These are phyloP conservation scores for Cladophialophora bantiana DNA, from an alignment of 2,329 filamentous ascomycete species.

Conservation along the genomic window DNA sequence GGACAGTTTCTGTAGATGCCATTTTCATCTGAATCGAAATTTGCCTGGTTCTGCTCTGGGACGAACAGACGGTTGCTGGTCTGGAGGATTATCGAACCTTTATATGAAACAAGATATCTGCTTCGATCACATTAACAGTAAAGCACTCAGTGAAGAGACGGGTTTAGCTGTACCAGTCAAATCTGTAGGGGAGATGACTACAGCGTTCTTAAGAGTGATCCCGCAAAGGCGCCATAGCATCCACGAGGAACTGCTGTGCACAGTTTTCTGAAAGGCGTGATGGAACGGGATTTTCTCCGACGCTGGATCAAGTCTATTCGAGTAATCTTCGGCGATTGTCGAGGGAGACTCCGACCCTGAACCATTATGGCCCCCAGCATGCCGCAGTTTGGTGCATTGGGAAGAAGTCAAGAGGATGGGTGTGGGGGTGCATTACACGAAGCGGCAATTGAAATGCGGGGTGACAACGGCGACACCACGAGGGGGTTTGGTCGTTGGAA, in stretches of 20 bases:
- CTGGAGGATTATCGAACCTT: not conserved
- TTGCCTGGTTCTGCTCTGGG: not conserved
- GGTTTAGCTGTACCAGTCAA: not conserved
- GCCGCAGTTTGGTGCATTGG: not conserved
- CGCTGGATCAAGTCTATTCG: not conserved
- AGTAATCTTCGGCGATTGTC: constrained; percentile 23
- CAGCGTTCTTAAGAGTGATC: not conserved
- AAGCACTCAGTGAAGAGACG: not conserved
- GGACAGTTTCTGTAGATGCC: constrained; percentile 28
- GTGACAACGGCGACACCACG: not conserved
- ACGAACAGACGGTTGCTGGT: not conserved
- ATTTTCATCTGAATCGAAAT: constrained; percentile 17
- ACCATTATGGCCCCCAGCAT: not conserved
- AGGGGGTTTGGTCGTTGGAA: constrained; percentile 1
- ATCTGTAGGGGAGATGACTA: not conserved
- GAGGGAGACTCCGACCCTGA: constrained; percentile 20
- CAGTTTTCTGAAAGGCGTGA: not conserved
- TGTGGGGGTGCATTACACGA: constrained; percentile 13
- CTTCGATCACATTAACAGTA: not conserved
- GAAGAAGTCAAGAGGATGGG: constrained; percentile 11
- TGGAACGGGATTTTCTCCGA: constrained; percentile 21
- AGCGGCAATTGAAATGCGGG: constrained; percentile 22
- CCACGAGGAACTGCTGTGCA: not conserved
- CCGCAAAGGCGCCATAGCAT: not conserved
- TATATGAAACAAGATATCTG: not conserved